Evolutionary conservation across 345 rosid species (phyloP), one percentile per base, ranked within the genome.

Genomic region (Lepidium aucheri): DNA sequence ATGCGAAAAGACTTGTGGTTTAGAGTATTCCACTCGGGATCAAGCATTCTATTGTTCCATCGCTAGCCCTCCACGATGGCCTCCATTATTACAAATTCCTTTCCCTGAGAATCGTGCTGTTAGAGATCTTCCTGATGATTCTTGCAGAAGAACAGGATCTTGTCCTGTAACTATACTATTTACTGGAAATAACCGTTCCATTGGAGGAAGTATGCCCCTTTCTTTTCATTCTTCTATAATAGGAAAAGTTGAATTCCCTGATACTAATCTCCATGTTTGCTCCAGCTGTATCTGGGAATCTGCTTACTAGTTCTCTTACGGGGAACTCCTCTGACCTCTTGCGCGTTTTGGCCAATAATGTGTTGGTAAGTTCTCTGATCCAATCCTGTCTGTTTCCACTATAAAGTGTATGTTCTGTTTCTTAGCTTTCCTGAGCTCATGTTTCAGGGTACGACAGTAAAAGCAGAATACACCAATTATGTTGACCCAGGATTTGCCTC

Each of bases 21-120:
- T 86, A 62, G 69, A 86, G 68, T 77, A 77, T 70, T 92, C 98
- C 0, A 28, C 67, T 52, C 0, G 34, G 20, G 73, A 60, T 65
- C 94, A 93, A 82, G 90, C 46, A 41, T 4, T 6, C 28, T 64
- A 47, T 70, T 90, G 97, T 75, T 64, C 87, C n/a, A 72, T 88
- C 59, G 75, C 74, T 18, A 73, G 20, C 14, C 97, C 98, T 18
- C 83, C 77, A 9, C 60, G 67, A 44, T 90, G 95, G 97, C 96
- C 98, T 57, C 88, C 95, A n/a, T 11, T 93, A 38, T 67, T 90
- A 40, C 97, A 81, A 53, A 65, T 86, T 43, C 97, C 99, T 5
- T 82, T 65, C 47, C 80, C 84, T 22, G 60, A 79, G 16, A 71
- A 65, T 59, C 90, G 91, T 36, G 94, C 88, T 1, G 80, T 82